phyloP scores from a whole-genome alignment of 2,329 filamentous ascomycete species.

The Didymella segeticola region DNA sequence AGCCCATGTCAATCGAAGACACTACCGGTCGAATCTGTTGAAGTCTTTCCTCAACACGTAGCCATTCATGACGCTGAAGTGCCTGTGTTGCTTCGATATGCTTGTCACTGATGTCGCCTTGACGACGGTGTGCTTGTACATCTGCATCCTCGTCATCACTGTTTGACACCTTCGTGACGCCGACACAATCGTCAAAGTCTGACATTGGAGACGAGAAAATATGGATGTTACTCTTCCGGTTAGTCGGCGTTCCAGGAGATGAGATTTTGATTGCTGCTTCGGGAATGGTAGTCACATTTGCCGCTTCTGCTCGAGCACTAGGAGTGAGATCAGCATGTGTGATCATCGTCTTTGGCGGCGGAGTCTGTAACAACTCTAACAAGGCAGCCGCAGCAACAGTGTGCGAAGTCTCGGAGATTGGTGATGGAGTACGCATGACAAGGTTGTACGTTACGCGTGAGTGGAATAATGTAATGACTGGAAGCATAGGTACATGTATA shows the following conservation, averaged over 20 bases:
- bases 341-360: not conserved
- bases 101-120: not conserved
- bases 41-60: too few relatives aligned
- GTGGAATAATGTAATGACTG: not conserved
- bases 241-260: not conserved
- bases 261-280: not conserved
- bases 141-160: constrained; percentile 5
- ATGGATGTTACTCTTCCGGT: not conserved
- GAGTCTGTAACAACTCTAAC: not conserved
- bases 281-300: too few relatives aligned
- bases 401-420: not conserved
- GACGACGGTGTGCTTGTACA: not conserved
- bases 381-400: not conserved
- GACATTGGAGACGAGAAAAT: not conserved
- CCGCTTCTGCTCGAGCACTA: not conserved
- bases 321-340: too few relatives aligned
- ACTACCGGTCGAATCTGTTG: not conserved
- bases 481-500: not conserved
- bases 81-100: not conserved
- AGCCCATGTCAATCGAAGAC: not conserved
- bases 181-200: not conserved
- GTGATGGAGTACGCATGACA: not conserved
- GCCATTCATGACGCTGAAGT: not conserved
- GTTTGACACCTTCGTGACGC: not conserved
- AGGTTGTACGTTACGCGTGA: not conserved